A percentile compares a stretch with the other conserved stretches of the same genome.
phyloP scores from a whole-genome alignment of 495 filamentous ascomycete genomes.

The Platismatia glauca region DNA sequence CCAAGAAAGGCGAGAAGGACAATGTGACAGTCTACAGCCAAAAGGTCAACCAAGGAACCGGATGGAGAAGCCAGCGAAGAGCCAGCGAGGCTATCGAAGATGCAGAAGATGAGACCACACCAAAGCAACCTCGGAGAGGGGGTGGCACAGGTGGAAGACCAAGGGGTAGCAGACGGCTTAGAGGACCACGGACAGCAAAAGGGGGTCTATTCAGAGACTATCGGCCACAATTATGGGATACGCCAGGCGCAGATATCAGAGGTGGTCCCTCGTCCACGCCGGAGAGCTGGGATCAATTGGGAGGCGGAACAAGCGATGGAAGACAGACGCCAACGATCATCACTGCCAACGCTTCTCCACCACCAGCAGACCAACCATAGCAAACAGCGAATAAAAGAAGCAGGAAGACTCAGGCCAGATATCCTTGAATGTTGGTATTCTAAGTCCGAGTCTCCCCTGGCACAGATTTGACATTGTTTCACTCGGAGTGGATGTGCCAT shows the following conservation, averaged over 20 bases:
- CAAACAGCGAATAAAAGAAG: neutral
- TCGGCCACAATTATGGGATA: constrained; percentile 8
- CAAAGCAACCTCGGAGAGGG: neutral
- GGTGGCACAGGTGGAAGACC: neutral
- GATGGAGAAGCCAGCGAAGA: constrained; percentile 17
- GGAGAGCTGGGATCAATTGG: constrained; percentile 5
- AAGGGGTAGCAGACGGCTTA: neutral
- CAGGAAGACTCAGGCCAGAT: no score
- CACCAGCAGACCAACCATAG: neutral
- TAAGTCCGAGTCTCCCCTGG: no score
- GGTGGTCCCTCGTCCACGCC: constrained; percentile 1
- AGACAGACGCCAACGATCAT: neutral
- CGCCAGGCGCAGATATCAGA: constrained; percentile 8
- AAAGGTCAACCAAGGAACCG: constrained; percentile 9
- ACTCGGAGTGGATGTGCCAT: neutral
- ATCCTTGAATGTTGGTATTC: no score
- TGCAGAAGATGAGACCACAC: neutral
- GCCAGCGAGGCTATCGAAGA: constrained; percentile 1
- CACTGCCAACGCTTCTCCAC: neutral
- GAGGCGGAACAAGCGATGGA: neutral
- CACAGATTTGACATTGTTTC: neutral
- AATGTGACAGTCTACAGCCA: constrained; percentile 25
- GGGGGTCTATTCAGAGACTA: constrained; percentile 13
- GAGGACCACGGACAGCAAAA: constrained; percentile 8
- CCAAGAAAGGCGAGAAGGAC: constrained; percentile 38